phyloP scores from a whole-genome alignment of 352 stramenopile species.

The Globisporangium takayamanum region DNA sequence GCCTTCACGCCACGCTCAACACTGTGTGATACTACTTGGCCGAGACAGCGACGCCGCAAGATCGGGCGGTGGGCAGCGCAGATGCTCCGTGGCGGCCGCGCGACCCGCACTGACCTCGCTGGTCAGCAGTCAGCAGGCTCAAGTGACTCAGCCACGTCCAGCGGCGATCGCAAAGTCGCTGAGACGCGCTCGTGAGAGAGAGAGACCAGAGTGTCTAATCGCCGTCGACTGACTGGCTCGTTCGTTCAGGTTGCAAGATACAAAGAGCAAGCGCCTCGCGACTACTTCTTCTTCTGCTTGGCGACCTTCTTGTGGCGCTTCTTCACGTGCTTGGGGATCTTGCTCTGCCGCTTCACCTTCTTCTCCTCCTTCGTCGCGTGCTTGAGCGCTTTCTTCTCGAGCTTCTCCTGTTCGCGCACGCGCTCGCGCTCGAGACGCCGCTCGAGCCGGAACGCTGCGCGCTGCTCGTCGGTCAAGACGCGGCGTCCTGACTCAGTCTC shows the following conservation, averaged over 20 bases:
- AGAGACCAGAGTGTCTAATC: too few relatives aligned
- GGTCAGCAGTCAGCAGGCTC: slow-evolving; percentile 28
- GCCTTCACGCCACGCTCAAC: too few relatives aligned
- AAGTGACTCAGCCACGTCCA: slow-evolving; percentile 4
- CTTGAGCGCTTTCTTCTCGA: slow-evolving; percentile 92
- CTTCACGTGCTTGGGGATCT: slow-evolving; percentile 99
- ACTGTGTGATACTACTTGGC: neutral
- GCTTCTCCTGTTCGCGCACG: slow-evolving; percentile 45
- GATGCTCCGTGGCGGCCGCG: slow-evolving; percentile 74
- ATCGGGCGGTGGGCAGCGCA: slow-evolving; percentile 82
- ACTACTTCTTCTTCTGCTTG: slow-evolving; percentile 85
- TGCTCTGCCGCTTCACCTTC: slow-evolving; percentile 91
- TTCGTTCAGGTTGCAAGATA: too few relatives aligned
- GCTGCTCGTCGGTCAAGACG: slow-evolving; percentile 75
- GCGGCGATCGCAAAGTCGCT: neutral
- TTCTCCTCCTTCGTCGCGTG: slow-evolving; percentile 93
- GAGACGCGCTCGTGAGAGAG: slow-evolving; percentile 1
- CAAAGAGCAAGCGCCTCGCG: too few relatives aligned
- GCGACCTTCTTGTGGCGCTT: slow-evolving; percentile 95
- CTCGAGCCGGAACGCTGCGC: slow-evolving; percentile 78
- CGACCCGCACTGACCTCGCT: slow-evolving; percentile 67
- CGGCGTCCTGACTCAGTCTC: slow-evolving; percentile 10
- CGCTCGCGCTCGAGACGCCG: slow-evolving; percentile 65
- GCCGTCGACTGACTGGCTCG: too few relatives aligned
- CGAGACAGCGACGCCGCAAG: slow-evolving; percentile 51